These are phyloP conservation scores for Epichloe bromicola DNA, from an alignment of 2,329 filamentous ascomycete species.

Conservation along the genomic window DNA sequence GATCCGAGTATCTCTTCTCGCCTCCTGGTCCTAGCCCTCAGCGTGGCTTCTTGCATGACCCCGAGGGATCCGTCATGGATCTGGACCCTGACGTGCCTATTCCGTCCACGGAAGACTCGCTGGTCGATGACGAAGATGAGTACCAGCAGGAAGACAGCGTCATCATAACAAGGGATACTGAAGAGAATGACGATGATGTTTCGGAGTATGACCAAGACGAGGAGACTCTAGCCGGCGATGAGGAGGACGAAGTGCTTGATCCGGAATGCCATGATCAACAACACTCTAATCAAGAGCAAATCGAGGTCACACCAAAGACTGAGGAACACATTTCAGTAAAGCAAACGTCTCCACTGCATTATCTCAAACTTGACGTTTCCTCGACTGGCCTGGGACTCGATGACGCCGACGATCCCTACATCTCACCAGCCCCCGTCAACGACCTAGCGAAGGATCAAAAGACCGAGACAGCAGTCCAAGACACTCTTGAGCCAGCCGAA, in stretches of 20 bases:
- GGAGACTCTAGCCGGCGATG: slow-evolving; percentile 38
- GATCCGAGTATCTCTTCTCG: slow-evolving; percentile 52
- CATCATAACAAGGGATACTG: slow-evolving; percentile 53
- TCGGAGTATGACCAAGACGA: slow-evolving; percentile 58
- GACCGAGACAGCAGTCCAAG: slow-evolving; percentile 18
- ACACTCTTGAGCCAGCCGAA: slow-evolving; percentile 23
- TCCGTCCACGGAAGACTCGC: slow-evolving; percentile 66
- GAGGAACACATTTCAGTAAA: neutral
- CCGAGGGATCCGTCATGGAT: neutral
- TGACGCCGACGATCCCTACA: neutral
- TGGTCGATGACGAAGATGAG: slow-evolving; percentile 39
- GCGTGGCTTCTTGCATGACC: slow-evolving; percentile 32
- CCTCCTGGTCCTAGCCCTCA: slow-evolving; percentile 47
- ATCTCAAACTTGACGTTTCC: slow-evolving; percentile 2
- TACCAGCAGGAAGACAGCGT: slow-evolving; percentile 44
- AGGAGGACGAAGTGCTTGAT: slow-evolving; percentile 25
- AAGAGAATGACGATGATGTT: slow-evolving; percentile 49
- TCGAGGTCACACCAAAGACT: neutral
- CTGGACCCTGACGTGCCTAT: slow-evolving; percentile 84
- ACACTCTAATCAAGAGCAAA: neutral
- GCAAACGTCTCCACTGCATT: slow-evolving; percentile 10
- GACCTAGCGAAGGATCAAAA: neutral
- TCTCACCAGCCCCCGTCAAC: neutral
- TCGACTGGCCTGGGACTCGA: slow-evolving; percentile 25
- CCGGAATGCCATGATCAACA: neutral